phyloP scores from a whole-genome alignment of 495 filamentous ascomycete species.

The Neurospora sp. region DNA sequence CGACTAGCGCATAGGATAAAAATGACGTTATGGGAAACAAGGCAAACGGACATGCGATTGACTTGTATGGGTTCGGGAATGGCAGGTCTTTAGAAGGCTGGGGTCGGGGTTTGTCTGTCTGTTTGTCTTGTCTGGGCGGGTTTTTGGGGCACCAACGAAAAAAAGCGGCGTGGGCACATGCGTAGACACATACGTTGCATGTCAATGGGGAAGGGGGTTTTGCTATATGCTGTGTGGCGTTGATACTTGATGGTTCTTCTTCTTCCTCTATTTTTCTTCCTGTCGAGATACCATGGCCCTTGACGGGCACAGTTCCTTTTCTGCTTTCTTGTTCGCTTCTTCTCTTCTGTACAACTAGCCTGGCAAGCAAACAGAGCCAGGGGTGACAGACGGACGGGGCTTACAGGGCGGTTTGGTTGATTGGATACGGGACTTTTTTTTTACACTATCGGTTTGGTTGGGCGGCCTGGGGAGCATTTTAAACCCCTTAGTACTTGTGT shows the following conservation, averaged over 20 bases:
- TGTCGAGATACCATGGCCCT: conserved; percentile 19
- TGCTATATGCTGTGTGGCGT: conserved; percentile 10
- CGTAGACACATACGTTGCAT: background rate
- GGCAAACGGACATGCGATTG: background rate
- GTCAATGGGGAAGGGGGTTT: background rate
- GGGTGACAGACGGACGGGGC: background rate
- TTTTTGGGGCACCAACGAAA: background rate
- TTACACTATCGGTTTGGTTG: background rate
- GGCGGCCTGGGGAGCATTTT: background rate
- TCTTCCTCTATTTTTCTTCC: background rate
- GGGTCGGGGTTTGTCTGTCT: background rate
- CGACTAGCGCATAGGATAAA: background rate
- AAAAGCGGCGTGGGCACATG: background rate
- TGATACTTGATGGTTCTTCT: background rate
- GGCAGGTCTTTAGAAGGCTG: background rate
- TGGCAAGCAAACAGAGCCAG: background rate
- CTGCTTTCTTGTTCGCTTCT: background rate
- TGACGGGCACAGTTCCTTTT: conserved; percentile 5
- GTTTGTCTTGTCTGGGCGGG: background rate
- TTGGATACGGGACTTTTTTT: background rate
- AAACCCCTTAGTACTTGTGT: background rate
- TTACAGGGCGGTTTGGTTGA: background rate
- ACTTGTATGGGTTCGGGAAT: background rate
- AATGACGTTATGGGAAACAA: background rate
- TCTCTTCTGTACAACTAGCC: background rate